Evolutionary conservation across 352 stramenopile species (phyloP).

Genomic region (Phytopythium kandeliae): DNA sequence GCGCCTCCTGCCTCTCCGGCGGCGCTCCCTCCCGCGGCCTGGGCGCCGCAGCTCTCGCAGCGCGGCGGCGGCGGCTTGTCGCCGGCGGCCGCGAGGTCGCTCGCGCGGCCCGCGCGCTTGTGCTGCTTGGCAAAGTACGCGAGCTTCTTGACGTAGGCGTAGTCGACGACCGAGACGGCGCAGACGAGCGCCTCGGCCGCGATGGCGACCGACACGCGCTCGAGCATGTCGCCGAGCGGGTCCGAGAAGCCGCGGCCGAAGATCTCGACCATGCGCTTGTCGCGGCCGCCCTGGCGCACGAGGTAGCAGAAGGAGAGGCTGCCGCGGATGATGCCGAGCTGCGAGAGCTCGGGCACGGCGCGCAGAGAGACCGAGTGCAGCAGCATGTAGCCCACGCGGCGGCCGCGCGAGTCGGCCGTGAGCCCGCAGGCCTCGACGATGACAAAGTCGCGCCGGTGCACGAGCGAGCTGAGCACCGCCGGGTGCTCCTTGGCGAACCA

Average conservation of each 20-base stretch:
- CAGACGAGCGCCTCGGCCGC: slow-evolving; percentile 36
- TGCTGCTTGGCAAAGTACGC: slow-evolving; percentile 38
- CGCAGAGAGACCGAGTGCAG: slow-evolving; percentile 45
- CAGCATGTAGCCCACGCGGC: slow-evolving; percentile 36
- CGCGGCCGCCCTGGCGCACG: slow-evolving; percentile 20
- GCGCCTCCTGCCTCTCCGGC: too few relatives aligned
- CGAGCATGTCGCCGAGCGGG: slow-evolving; percentile 35
- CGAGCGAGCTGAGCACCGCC: slow-evolving; percentile 26
- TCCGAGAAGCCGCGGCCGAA: slow-evolving; percentile 52
- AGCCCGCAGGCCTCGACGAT: slow-evolving; percentile 39
- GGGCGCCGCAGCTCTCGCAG: not conserved
- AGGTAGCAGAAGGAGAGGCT: slow-evolving; percentile 47
- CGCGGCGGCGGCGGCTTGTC: not conserved
- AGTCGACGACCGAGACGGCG: slow-evolving; percentile 34
- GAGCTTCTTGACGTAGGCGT: slow-evolving; percentile 55
- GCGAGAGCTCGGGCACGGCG: slow-evolving; percentile 26
- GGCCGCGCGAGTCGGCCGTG: slow-evolving; percentile 25
- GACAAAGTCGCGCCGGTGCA: slow-evolving; percentile 46
- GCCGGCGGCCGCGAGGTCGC: not conserved
- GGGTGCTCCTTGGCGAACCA: slow-evolving; percentile 54
- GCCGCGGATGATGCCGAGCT: slow-evolving; percentile 38
- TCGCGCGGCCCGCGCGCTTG: slow-evolving; percentile 5
- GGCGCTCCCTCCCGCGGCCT: too few relatives aligned
- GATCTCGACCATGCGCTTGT: slow-evolving; percentile 19
- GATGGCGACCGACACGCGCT: slow-evolving; percentile 30